phyloP scores from a whole-genome alignment of 352 stramenopile species.

The Globisporangium cederbergense region DNA sequence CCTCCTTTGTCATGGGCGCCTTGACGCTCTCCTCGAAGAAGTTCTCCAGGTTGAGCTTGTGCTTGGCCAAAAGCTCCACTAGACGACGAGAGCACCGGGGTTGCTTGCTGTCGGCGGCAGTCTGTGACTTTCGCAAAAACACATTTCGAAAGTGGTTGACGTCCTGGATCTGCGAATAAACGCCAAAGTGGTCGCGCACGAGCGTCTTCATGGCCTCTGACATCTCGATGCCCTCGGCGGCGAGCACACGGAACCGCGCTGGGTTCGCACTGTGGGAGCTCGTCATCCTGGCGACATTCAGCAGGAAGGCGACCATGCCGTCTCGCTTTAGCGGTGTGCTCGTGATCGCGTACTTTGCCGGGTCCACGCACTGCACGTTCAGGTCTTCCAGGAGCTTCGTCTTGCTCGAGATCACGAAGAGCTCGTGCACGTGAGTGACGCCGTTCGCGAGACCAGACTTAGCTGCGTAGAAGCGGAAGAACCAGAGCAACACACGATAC shows the following conservation, averaged over 20 bases:
- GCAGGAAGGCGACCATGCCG: slow-evolving; percentile 40
- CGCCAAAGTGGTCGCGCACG: slow-evolving; percentile 45
- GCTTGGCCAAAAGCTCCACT: slow-evolving; percentile 25
- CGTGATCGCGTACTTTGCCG: slow-evolving; percentile 38
- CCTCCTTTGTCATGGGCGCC: slow-evolving; percentile 14
- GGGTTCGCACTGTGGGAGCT: slow-evolving; percentile 38
- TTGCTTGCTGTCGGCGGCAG: background rate
- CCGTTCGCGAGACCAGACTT: slow-evolving; percentile 22
- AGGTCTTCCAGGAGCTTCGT: slow-evolving; percentile 58
- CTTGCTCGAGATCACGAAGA: slow-evolving; percentile 48
- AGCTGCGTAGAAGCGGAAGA: slow-evolving; percentile 58
- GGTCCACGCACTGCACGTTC: slow-evolving; percentile 49
- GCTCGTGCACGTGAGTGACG: slow-evolving; percentile 15
- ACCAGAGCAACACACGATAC: slow-evolving; percentile 62
- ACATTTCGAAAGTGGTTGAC: slow-evolving; percentile 54
- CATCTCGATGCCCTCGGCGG: slow-evolving; percentile 56
- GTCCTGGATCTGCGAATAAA: slow-evolving; percentile 65
- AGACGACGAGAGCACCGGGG: slow-evolving; percentile 15
- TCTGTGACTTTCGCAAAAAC: slow-evolving; percentile 33
- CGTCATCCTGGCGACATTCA: slow-evolving; percentile 45
- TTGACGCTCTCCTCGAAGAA: slow-evolving; percentile 43
- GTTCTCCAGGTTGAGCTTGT: slow-evolving; percentile 28
- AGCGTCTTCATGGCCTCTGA: slow-evolving; percentile 49
- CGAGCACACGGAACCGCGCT: slow-evolving; percentile 30
- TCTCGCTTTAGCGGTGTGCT: slow-evolving; percentile 49